phyloP scores from a whole-genome alignment of 129 eudicot genomes.

The Calendula officinalis region DNA sequence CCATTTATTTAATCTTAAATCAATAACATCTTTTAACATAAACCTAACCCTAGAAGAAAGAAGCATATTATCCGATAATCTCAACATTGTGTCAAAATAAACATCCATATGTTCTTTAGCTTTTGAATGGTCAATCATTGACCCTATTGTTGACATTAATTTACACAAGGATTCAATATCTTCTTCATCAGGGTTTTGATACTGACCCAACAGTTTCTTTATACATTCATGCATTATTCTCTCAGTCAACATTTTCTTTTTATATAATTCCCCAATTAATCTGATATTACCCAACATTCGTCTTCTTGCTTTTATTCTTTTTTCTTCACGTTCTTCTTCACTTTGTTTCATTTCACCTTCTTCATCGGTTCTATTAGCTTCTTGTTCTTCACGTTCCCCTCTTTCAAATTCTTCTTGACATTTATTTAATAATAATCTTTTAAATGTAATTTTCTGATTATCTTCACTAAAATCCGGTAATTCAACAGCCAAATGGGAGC shows the following conservation, averaged over 20 bases:
- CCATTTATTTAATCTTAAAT: slow-evolving; percentile 83
- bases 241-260: slow-evolving; percentile 90
- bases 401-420: slow-evolving; percentile 97
- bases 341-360: slow-evolving; percentile 74
- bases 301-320: slow-evolving; percentile 63
- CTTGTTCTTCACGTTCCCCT: slow-evolving; percentile 82
- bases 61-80: slow-evolving; percentile 65
- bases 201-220: slow-evolving; percentile 61
- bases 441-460: slow-evolving; percentile 72
- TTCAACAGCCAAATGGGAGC: slow-evolving; percentile 65
- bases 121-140: slow-evolving; percentile 81
- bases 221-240: slow-evolving; percentile 94
- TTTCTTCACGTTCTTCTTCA: slow-evolving; percentile 73
- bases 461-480: slow-evolving; percentile 79
- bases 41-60: slow-evolving; percentile 81
- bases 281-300: slow-evolving; percentile 95
- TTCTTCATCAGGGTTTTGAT: slow-evolving; percentile 58
- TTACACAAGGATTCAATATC: slow-evolving; percentile 37
- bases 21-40: slow-evolving; percentile 72
- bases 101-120: slow-evolving; percentile 81
- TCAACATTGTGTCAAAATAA: slow-evolving; percentile 61
- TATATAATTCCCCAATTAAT: slow-evolving; percentile 87
- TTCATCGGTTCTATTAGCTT: slow-evolving; percentile 75
- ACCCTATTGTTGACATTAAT: slow-evolving; percentile 76
- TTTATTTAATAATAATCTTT: slow-evolving; percentile 67